A percentile compares a stretch with the other conserved stretches of the same genome.
These are phyloP conservation scores for Wickerhamia fluorescens DNA, from an alignment of 805 yeast genomes.

Conservation along the genomic window DNA sequence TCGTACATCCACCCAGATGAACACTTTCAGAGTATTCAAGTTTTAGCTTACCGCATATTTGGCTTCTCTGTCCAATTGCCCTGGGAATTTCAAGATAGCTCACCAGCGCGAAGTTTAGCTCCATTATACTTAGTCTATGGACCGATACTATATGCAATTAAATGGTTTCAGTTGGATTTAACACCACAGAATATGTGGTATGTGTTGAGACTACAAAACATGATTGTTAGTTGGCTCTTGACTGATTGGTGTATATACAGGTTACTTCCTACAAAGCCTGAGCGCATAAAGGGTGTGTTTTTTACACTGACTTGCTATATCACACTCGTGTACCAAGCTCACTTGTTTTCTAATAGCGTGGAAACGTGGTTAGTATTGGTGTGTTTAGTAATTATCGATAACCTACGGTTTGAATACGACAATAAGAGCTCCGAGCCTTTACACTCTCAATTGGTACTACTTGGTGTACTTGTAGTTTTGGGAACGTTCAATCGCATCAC, in stretches of 20 bases:
- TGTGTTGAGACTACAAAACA: conserved; percentile 44
- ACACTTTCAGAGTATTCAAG: conserved; percentile 87
- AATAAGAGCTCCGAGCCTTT: conserved; percentile 2
- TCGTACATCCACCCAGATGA: conserved; percentile 98
- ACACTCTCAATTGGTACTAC: conserved; percentile 9
- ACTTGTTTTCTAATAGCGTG: conserved; percentile 80
- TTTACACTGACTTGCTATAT: conserved; percentile 57
- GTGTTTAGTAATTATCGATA: conserved; percentile 43
- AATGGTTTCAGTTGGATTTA: conserved; percentile 26
- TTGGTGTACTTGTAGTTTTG: conserved; percentile 48
- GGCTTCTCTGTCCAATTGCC: conserved; percentile 46
- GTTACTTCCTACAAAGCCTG: conserved; percentile 43
- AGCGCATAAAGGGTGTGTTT: conserved; percentile 40
- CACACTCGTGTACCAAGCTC: conserved; percentile 74
- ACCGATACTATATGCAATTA: conserved; percentile 43
- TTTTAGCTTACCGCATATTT: conserved; percentile 44
- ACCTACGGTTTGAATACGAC: conserved; percentile 14
- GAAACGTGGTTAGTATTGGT: conserved; percentile 58
- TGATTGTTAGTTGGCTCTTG: conserved; percentile 29
- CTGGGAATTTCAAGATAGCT: conserved; percentile 68
- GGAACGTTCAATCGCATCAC: conserved; percentile 86
- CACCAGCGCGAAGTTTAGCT: conserved; percentile 65
- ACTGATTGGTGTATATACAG: conserved; percentile 39
- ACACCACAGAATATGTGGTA: conserved; percentile 48
- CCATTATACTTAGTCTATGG: conserved; percentile 66